Evolutionary conservation across 2,329 filamentous ascomycete genomes (phyloP).

Genomic region (Penicillium verrucosum): DNA sequence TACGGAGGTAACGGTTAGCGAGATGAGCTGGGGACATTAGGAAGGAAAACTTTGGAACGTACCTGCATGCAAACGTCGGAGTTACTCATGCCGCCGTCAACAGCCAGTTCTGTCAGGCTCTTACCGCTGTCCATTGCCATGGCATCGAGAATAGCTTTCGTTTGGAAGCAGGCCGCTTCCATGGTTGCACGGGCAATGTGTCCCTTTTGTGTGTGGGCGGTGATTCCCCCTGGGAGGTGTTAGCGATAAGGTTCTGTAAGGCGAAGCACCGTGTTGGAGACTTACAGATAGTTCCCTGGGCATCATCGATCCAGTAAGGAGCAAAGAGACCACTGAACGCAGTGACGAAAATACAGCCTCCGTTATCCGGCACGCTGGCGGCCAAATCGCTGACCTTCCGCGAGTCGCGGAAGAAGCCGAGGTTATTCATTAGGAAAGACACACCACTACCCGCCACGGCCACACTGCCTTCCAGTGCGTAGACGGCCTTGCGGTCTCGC

Average conservation of each 20-base stretch:
- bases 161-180: conserved; percentile 90
- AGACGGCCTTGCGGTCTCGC: conserved; percentile 64
- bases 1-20: background rate
- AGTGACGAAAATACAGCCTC: conserved; percentile 81
- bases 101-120: conserved; percentile 69
- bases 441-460: conserved; percentile 78
- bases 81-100: conserved; percentile 87
- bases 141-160: conserved; percentile 83
- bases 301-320: conserved; percentile 93
- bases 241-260: conserved; percentile 3
- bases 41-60: conserved; percentile 16
- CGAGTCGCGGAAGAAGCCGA: conserved; percentile 60
- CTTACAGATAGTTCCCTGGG: conserved; percentile 77
- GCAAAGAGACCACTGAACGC: conserved; percentile 89
- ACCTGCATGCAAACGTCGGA: conserved; percentile 84
- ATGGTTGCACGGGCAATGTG: conserved; percentile 87
- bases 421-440: conserved; percentile 68
- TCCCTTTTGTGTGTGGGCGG: conserved; percentile 77
- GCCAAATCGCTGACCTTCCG: conserved; percentile 64
- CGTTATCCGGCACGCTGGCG: conserved; percentile 67
- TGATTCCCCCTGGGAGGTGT: conserved; percentile 63
- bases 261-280: conserved; percentile 11
- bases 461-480: conserved; percentile 80
- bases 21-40: conserved; percentile 48
- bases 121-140: conserved; percentile 85